Conservation (phyloP, 805 yeast genomes). For the Hanseniaspora thailandica region DNA sequence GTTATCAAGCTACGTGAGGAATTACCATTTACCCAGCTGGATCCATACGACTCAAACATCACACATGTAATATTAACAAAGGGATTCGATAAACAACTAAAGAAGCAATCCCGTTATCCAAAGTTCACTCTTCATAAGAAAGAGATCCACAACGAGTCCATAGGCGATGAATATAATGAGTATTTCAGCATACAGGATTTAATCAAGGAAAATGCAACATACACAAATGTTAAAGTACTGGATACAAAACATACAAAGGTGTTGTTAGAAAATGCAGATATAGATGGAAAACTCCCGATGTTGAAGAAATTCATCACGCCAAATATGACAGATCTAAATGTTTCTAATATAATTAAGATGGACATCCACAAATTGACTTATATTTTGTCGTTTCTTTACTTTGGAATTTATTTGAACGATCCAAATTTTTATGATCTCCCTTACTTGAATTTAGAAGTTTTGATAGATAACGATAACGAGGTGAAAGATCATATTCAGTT, state of each 20-base stretch:
- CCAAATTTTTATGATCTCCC: background rate
- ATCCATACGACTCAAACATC: constrained; percentile 1
- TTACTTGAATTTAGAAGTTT: background rate
- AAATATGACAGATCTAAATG: background rate
- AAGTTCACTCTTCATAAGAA: background rate
- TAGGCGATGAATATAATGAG: constrained; percentile 4
- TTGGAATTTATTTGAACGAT: constrained; percentile 5
- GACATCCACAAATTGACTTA: background rate
- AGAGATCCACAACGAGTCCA: constrained; percentile 11
- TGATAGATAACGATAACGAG: background rate
- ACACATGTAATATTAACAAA: background rate
- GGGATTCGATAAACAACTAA: too few relatives aligned
- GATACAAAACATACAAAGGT: background rate
- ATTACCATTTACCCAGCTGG: constrained; percentile 2
- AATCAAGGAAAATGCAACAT: background rate
- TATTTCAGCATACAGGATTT: background rate
- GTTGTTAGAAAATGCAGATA: too few relatives aligned
- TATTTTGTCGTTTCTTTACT: background rate
- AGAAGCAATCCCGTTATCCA: background rate
- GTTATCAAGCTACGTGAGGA: constrained; percentile 10
- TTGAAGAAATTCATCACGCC: background rate
- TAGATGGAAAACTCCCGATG: background rate
- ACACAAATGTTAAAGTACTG: background rate
- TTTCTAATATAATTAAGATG: background rate
- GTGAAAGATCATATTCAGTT: background rate